phyloP scores from a whole-genome alignment of 768 basidiomycete species.

The Lactarius quietus region DNA sequence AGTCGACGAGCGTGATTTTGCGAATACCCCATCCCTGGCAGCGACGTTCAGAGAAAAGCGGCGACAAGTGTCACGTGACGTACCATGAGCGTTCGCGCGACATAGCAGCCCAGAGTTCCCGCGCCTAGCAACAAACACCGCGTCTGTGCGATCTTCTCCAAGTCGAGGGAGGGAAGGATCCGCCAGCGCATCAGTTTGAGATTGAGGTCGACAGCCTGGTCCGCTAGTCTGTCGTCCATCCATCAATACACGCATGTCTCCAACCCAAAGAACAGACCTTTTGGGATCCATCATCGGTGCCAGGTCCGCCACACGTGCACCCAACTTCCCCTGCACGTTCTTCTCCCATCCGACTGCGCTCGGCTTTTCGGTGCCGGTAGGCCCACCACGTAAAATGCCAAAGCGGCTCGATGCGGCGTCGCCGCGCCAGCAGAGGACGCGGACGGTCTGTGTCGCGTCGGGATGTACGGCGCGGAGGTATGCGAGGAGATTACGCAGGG shows the following conservation, averaged over 20 bases:
- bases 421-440: slow-evolving; percentile 74
- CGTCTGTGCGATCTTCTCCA: slow-evolving; percentile 81
- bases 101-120: slow-evolving; percentile 96
- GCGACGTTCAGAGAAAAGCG: background rate
- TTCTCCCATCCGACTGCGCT: slow-evolving; percentile 94
- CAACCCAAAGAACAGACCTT: slow-evolving; percentile 49
- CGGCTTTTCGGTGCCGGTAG: slow-evolving; percentile 38
- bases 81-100: slow-evolving; percentile 89
- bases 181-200: slow-evolving; percentile 98
- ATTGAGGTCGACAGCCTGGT: slow-evolving; percentile 97
- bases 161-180: slow-evolving; percentile 82
- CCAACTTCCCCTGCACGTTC: slow-evolving; percentile 82
- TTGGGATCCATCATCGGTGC: slow-evolving; percentile 96
- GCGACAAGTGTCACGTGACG: background rate
- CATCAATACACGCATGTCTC: too few relatives aligned
- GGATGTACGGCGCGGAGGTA: slow-evolving; percentile 67
- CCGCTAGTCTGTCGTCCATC: slow-evolving; percentile 60
- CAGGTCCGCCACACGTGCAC: slow-evolving; percentile 82
- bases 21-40: slow-evolving; percentile 91
- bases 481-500: slow-evolving; percentile 85
- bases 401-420: slow-evolving; percentile 60
- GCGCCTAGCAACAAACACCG: slow-evolving; percentile 87
- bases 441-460: slow-evolving; percentile 44
- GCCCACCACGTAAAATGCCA: slow-evolving; percentile 45
- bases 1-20: slow-evolving; percentile 91